Base-by-base conservation (phyloP, 2,329 filamentous ascomycete genomes). In the Thielaviopsis musarum region DNA sequence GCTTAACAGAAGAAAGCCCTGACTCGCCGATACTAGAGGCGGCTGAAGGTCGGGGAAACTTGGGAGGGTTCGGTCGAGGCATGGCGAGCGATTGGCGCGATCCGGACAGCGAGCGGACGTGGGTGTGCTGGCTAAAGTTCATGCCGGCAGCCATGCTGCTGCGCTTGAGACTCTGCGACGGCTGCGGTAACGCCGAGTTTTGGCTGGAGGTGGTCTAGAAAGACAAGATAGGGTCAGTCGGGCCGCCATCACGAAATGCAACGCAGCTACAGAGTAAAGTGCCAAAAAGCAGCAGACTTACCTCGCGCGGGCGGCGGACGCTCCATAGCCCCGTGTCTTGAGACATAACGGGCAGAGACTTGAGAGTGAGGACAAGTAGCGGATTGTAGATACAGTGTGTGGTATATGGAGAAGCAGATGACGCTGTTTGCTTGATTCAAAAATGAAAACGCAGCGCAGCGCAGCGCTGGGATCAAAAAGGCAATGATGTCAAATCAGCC, bases 91-190 rank as follows among this genome's bases (percentile, higher is more conserved):
- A 91, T 70, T 94, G 86, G 67, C 87, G 83, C 69, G 84, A 86
- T 68, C 85, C 86, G 63, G 91, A 95, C 66, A 88, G 81, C 28
- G 88, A 89, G 66, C 91, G 88, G 65, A 76, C 82, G 75, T 95
- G 88, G 69, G 85, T 83, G 59, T 79, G 77, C 59, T 67, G 69
- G 17, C 83, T 82, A 67, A 81, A 85, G 53, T 80, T 81, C 61
- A 76, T 75, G 67, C 82, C 82, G 63, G 82, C 83, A 65, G 83
- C 83, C 13, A 89, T 91, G 68, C 84, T 93, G 30, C 88, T 87
- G 70, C 93, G 88, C 76, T 98, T 98, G 79, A 98, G 85, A 49
- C 90, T 88, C 49, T 91, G 97, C 28, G 87, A 80, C 9, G 93
- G 91, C 73, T 95, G 89, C 21, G 93, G 93, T 63, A 98, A 88